These are phyloP conservation scores for Dendrobium catenatum DNA, from an alignment of 106 monocot genomes.

Conservation along the genomic window DNA sequence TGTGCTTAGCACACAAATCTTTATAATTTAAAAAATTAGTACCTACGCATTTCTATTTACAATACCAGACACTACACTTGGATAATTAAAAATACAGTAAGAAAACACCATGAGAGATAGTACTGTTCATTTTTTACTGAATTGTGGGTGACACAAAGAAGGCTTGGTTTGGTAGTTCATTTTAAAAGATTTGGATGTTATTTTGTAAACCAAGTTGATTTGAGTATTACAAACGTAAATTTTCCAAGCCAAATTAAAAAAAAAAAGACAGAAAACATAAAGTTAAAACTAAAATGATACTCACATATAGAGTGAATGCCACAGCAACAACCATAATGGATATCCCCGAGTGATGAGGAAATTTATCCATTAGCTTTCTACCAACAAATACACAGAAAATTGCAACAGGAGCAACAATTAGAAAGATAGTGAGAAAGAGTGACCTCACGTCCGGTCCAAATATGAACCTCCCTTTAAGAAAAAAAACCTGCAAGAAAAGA, in stretches of 20 bases:
- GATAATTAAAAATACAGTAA: neutral
- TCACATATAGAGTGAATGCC: slow-evolving; percentile 84
- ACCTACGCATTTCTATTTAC: neutral
- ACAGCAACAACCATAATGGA: slow-evolving; percentile 69
- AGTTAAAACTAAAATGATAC: slow-evolving; percentile 16
- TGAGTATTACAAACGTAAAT: neutral
- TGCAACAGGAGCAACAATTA: slow-evolving; percentile 70
- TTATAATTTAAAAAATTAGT: neutral
- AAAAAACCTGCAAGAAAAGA: slow-evolving; percentile 58
- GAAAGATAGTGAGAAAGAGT: slow-evolving; percentile 79
- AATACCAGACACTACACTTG: neutral
- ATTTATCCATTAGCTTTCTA: slow-evolving; percentile 76
- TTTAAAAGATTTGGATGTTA: neutral
- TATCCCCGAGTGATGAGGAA: slow-evolving; percentile 57
- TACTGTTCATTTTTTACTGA: neutral
- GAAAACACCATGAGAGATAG: no score
- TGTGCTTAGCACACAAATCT: neutral
- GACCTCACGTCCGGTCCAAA: slow-evolving; percentile 95
- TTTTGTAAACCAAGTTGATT: neutral
- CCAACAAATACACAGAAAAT: slow-evolving; percentile 87
- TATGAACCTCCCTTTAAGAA: slow-evolving; percentile 78
- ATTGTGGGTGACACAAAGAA: neutral
- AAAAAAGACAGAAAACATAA: neutral
- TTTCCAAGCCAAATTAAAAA: neutral
- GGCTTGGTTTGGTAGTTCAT: neutral